Conservation (phyloP, 176 grass and related monocot genomes). For the Elymus sibiricus region DNA sequence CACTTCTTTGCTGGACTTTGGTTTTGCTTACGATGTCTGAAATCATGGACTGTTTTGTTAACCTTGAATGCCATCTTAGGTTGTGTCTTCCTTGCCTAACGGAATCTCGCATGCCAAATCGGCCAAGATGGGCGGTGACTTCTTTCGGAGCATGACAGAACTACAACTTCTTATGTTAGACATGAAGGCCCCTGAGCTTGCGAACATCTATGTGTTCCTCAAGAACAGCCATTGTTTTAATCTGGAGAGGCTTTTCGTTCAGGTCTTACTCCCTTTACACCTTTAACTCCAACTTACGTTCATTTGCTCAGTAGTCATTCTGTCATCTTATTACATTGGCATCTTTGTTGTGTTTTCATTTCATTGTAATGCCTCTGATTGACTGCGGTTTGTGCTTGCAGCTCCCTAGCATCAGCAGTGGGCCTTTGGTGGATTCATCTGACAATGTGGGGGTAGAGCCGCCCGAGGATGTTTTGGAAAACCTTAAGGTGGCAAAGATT, state of each 20-base stretch:
- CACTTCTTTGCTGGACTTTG: not conserved
- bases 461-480: not conserved
- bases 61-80: not conserved
- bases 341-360: not conserved
- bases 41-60: not conserved
- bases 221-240: constrained; percentile 29
- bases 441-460: not conserved
- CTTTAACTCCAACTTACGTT: not conserved
- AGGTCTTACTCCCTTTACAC: constrained; percentile 17
- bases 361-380: not conserved
- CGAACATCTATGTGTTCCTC: constrained; percentile 53
- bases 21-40: not conserved
- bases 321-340: not conserved
- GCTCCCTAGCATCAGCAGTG: not conserved
- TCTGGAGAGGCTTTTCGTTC: constrained; percentile 60
- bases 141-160: constrained; percentile 51
- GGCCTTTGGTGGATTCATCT: not conserved
- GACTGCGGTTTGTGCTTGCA: not conserved
- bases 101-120: not conserved
- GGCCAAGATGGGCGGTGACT: constrained; percentile 24
- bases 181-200: constrained; percentile 42
- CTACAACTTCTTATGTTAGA: constrained; percentile 57
- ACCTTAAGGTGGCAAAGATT: constrained; percentile 21
- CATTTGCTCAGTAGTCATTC: not conserved
- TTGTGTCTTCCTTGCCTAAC: constrained; percentile 19